Evolutionary conservation across 257 asterid genomes (phyloP), one percentile per base, ranked within the genome.

Genomic region (Scutellaria galericulata): DNA sequence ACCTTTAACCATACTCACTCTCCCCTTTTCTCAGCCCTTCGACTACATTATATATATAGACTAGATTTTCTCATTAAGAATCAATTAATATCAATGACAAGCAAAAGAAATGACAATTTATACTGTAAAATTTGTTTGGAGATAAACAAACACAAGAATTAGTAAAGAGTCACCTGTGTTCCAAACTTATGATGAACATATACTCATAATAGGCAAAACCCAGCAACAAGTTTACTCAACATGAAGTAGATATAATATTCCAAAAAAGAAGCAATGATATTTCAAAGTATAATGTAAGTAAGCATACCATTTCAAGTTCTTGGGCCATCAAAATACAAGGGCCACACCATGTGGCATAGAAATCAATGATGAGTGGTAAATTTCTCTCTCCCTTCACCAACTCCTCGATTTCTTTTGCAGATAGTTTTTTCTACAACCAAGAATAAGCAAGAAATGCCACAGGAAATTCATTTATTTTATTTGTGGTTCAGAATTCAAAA

Each of bases 301-400:
- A 57, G 40, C 83, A 31, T 87, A 94, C 99, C 99, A 77, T 94
- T 91, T 94, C 99, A 51, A 94, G 96, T 78, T 88, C 98, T 84
- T 94, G 98, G 2, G 99, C 99, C 98, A 94, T 91, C 86, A 94
- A 81, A 76, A 91, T 78, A 83, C 99, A 94, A 73, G 99, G 99
- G 45, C 99, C 99, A 66, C 99, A 94, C 98, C 99, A 94, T 11
- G 99, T 91, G 39, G 99, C 98, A 63, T 89, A 94, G 80, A 94
- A 94, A 80, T 94, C 99, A 64, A 94, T 83, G 18, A 94, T 70
- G 67, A 94, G 68, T 5, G 99, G 97, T 40, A 91, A 95, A 57
- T 82, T 87, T 71, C 97, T 84, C 76, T 87, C 96, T 64, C 90
- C 97, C 85, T 88, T 94, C 75, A 94, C 89, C 77, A 94, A 82